Conservation (phyloP, 2,329 filamentous ascomycete species). For the Emmonsia crescens region DNA sequence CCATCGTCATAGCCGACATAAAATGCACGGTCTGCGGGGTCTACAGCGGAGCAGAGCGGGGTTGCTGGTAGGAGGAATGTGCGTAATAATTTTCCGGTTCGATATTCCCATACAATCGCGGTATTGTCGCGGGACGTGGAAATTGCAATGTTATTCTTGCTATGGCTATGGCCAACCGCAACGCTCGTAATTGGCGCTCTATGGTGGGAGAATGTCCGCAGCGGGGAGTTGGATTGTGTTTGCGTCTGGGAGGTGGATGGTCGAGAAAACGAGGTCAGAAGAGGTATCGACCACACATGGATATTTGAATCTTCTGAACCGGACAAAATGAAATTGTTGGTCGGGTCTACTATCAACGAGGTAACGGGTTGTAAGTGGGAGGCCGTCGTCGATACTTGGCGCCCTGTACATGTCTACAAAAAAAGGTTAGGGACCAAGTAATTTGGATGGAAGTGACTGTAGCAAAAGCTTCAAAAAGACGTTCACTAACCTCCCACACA, state of each 20-base stretch:
- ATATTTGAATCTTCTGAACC: slow-evolving; percentile 64
- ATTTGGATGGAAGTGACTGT: neutral
- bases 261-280: slow-evolving; percentile 54
- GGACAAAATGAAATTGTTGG: slow-evolving; percentile 41
- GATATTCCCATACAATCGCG: slow-evolving; percentile 87
- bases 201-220: slow-evolving; percentile 66
- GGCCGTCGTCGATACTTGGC: slow-evolving; percentile 35
- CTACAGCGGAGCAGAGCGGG: slow-evolving; percentile 62
- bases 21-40: slow-evolving; percentile 72
- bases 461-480: neutral
- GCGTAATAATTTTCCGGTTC: slow-evolving; percentile 62
- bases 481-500: slow-evolving; percentile 72
- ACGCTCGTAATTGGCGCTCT: slow-evolving; percentile 40
- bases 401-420: slow-evolving; percentile 33
- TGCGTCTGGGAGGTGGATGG: slow-evolving; percentile 30
- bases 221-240: slow-evolving; percentile 49
- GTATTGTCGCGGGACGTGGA: slow-evolving; percentile 80
- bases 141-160: slow-evolving; percentile 69
- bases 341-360: slow-evolving; percentile 58
- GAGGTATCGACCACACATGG: slow-evolving; percentile 78
- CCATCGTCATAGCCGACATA: slow-evolving; percentile 74
- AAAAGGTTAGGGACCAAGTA: neutral
- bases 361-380: slow-evolving; percentile 48
- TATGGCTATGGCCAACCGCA: slow-evolving; percentile 54
- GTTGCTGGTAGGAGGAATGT: slow-evolving; percentile 69